Evolutionary conservation across 176 grass and related monocot genomes (phyloP), one percentile per base, ranked within the genome.

Genomic region (Aegilops umbellulata): DNA sequence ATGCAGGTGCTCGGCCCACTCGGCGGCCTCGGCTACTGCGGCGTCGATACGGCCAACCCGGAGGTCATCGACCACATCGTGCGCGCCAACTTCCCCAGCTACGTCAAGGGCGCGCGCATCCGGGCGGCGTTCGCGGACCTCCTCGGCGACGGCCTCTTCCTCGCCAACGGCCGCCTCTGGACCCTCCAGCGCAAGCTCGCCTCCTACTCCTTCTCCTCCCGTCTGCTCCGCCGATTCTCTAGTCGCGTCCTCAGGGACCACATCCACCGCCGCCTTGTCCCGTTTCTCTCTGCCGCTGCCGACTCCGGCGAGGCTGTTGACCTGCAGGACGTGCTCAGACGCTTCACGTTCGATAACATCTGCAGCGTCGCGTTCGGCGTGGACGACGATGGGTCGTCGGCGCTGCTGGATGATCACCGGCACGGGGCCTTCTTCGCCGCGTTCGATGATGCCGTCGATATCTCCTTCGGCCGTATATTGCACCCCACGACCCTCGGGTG

Each of bases 21-120:
- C 75, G 60, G 49, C 79, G 55, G 57, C 57, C 58, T 80, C 81
- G 87, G 66, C 24, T 74, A 76, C 3, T 60, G 81, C 14, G 90
- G 92, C 85, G 58, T 94, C 46, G 84, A 84, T 14, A 94, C 87
- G 5, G 87, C 90, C 14, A 47, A 85, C 65, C 90, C 90, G 3
- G 67, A 3, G 10, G 81, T 72, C 61, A 81, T 92, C 13, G 86
- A 90, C 65, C 87, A 94, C 74, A 9, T 94, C 7, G 47, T 94
- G n/a, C 72, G 90, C 27, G 65, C 77, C 17, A 75, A 74, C 26
- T 94, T 92, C 77, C 65, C 73, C 72, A 90, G 81, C 44, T 92
- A 94, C 79, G 70, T 87, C 76, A 94, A 94, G 87, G 92, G 92
- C 62, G 27, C 38, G 11, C 92, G 84, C 42, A 68, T 75, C 87